Conservation (phyloP, 1,284 basidiomycete genomes). For the Macrocystidia cucumis region DNA sequence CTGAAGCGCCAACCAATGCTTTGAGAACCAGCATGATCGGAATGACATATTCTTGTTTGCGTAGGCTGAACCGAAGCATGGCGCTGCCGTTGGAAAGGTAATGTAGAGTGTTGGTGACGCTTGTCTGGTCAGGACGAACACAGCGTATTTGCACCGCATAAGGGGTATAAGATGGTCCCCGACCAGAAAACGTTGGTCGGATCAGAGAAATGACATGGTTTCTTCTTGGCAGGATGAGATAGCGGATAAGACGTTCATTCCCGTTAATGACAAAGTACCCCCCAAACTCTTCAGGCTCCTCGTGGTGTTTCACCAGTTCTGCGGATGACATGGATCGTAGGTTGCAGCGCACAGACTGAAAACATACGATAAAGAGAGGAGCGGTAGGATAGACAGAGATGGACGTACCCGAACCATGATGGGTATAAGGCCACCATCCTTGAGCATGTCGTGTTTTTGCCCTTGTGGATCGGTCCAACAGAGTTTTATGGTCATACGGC, state of each 20-base stretch:
- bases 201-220: conserved; percentile 87
- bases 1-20: conserved; percentile 89
- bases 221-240: conserved; percentile 86
- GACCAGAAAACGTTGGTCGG: conserved; percentile 83
- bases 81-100: conserved; percentile 96
- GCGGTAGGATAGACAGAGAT: conserved; percentile 5
- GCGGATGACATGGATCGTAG: conserved; percentile 79
- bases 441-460: conserved; percentile 68
- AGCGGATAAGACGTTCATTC: conserved; percentile 97
- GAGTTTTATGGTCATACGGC: conserved; percentile 85
- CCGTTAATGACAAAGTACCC: conserved; percentile 99
- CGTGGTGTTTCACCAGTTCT: conserved; percentile 84
- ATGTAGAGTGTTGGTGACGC: conserved; percentile 92
- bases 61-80: conserved; percentile 94
- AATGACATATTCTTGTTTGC: conserved; percentile 98
- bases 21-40: conserved; percentile 97
- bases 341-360: conserved; percentile 91
- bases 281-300: conserved; percentile 98
- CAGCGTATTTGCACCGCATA: conserved; percentile 96
- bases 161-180: conserved; percentile 92
- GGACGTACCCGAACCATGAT: conserved; percentile 90
- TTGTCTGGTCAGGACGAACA: conserved; percentile 86
- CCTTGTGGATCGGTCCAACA: conserved; percentile 78
- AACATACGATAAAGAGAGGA: conserved; percentile 4
- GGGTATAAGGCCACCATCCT: conserved; percentile 90